These are phyloP conservation scores for Anisodus tanguticus DNA, from an alignment of 257 asterid species.

Conservation along the genomic window DNA sequence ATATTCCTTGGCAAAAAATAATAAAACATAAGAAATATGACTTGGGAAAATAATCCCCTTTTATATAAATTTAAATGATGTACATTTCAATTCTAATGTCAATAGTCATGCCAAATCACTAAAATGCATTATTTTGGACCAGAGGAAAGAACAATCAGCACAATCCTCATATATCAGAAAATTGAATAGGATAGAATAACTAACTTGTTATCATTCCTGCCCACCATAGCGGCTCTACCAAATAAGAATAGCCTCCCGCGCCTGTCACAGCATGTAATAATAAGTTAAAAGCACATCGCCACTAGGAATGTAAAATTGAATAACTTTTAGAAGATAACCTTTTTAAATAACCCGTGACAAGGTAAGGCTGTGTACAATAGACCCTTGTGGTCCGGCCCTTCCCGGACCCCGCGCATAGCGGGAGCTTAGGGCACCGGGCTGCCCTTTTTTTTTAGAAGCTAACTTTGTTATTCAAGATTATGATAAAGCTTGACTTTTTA, in stretches of 20 bases:
- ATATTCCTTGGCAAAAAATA: neutral
- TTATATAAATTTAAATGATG: neutral
- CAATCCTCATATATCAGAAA: conserved; percentile 19
- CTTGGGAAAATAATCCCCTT: neutral
- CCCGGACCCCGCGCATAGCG: too few relatives aligned
- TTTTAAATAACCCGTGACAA: neutral
- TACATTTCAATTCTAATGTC: neutral
- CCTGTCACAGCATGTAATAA: conserved; percentile 48
- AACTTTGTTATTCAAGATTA: neutral
- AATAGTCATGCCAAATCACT: neutral
- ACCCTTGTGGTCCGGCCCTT: too few relatives aligned
- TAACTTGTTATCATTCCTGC: conserved; percentile 84
- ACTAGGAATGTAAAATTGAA: neutral
- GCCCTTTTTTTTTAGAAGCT: neutral
- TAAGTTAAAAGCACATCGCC: neutral
- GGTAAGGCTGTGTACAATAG: too few relatives aligned
- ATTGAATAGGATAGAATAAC: conserved; percentile 31
- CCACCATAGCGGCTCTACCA: conserved; percentile 94
- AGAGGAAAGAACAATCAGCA: neutral
- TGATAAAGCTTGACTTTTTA: neutral
- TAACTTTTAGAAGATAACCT: neutral
- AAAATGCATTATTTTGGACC: neutral
- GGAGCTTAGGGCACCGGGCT: too few relatives aligned
- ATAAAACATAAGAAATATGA: neutral
- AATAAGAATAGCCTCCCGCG: conserved; percentile 81